Conservation (phyloP, 164 flowering plant genomes). For the Saururus chinensis region DNA sequence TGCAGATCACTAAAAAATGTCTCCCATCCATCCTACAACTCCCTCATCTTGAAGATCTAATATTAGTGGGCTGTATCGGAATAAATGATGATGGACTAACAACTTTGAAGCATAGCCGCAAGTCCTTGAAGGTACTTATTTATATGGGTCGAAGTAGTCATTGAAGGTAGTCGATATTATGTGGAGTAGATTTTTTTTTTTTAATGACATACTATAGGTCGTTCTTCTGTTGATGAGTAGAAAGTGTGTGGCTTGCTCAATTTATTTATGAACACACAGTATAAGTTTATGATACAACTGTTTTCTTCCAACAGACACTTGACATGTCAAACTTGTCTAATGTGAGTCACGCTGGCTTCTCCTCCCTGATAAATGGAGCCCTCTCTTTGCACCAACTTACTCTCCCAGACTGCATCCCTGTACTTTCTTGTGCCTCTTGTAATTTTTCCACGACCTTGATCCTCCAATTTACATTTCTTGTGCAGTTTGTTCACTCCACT, state of each 20-base stretch:
- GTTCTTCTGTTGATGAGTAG: background rate
- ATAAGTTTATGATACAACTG: no score
- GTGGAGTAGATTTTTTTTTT: background rate
- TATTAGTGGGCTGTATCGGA: conserved; percentile 68
- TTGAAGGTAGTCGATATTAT: background rate
- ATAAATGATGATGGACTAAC: conserved; percentile 65
- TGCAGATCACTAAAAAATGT: conserved; percentile 70
- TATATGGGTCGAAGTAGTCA: background rate
- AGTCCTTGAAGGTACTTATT: conserved; percentile 51
- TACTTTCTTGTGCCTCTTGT: conserved; percentile 18
- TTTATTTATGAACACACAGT: background rate
- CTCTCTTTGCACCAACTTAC: conserved; percentile 39
- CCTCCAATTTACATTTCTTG: background rate
- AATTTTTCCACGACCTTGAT: background rate
- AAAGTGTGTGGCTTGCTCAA: background rate
- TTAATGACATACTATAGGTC: background rate
- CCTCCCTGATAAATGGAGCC: conserved; percentile 43
- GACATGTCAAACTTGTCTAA: conserved; percentile 68
- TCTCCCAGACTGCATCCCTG: conserved; percentile 58
- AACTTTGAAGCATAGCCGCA: conserved; percentile 44
- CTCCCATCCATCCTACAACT: conserved; percentile 49
- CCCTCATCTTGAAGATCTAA: conserved; percentile 57
- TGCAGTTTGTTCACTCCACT: background rate
- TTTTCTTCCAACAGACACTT: conserved; percentile 40
- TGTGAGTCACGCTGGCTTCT: conserved; percentile 49